Conservation (phyloP, 352 stramenopile species). For the Phytophthora fragariae region DNA sequence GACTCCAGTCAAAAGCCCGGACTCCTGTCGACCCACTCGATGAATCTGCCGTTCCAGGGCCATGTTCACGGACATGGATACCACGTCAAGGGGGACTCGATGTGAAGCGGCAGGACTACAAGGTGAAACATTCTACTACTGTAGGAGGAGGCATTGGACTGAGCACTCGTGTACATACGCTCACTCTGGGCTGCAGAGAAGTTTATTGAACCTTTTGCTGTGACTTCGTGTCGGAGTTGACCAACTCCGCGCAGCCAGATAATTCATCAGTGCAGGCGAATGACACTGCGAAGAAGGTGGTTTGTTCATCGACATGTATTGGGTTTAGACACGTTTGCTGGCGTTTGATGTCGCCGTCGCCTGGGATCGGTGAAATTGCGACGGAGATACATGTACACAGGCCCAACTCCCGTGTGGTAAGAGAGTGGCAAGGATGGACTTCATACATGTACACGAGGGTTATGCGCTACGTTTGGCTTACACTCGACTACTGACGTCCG, state of each 20-base stretch:
- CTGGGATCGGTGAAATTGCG: constrained; percentile 19
- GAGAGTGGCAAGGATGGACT: not conserved
- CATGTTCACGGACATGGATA: constrained; percentile 27
- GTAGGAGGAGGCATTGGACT: not conserved
- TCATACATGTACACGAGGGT: not conserved
- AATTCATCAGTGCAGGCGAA: not conserved
- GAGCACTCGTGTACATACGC: not conserved
- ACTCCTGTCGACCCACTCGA: constrained; percentile 64
- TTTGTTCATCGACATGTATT: not conserved
- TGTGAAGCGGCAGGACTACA: not conserved
- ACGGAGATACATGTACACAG: constrained; percentile 13
- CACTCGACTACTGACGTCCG: constrained; percentile 21
- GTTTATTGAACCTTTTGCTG: too few relatives aligned
- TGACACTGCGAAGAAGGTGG: not conserved
- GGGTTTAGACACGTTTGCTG: not conserved
- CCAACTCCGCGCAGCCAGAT: not conserved
- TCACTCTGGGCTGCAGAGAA: too few relatives aligned
- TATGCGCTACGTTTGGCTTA: constrained; percentile 8
- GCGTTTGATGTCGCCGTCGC: not conserved
- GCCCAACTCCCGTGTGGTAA: not conserved
- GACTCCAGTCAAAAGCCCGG: constrained; percentile 40
- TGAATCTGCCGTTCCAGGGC: constrained; percentile 63
- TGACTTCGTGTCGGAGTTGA: too few relatives aligned
- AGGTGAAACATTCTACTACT: not conserved
- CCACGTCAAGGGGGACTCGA: constrained; percentile 8